Evolutionary conservation across 495 filamentous ascomycete genomes (phyloP).

Genomic region (Glonium stellatum): DNA sequence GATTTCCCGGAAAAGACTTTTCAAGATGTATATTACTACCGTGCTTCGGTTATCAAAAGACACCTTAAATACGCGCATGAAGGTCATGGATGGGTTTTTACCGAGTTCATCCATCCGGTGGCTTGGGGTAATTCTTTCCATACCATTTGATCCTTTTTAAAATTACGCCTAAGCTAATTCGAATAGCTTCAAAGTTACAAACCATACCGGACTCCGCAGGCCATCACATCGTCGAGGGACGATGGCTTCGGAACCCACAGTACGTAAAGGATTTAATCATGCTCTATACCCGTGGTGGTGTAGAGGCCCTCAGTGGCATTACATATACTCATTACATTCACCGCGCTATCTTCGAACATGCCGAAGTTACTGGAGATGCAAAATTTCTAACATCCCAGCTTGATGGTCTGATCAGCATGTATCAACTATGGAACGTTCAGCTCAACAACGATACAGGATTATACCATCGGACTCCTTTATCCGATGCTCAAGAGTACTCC

Average conservation of each 20-base stretch:
- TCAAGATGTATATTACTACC: slow-evolving; percentile 45
- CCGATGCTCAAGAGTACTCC: slow-evolving; percentile 43
- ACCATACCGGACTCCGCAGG: slow-evolving; percentile 41
- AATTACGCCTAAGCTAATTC: neutral
- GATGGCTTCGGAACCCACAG: slow-evolving; percentile 40
- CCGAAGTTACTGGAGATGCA: slow-evolving; percentile 39
- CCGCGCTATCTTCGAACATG: slow-evolving; percentile 36
- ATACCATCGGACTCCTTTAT: slow-evolving; percentile 41
- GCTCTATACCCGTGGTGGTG: slow-evolving; percentile 40
- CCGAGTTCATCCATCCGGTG: slow-evolving; percentile 41
- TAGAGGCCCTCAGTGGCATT: slow-evolving; percentile 34
- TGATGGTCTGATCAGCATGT: slow-evolving; percentile 38
- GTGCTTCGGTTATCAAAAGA: slow-evolving; percentile 39
- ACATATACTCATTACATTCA: slow-evolving; percentile 43
- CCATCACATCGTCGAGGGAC: slow-evolving; percentile 43
- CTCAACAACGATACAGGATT: slow-evolving; percentile 34
- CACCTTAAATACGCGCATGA: slow-evolving; percentile 40
- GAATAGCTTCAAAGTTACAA: slow-evolving; percentile 28
- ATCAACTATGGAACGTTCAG: slow-evolving; percentile 38
- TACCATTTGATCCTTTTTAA: neutral
- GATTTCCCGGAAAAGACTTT: slow-evolving; percentile 41
- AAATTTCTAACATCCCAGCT: slow-evolving; percentile 37
- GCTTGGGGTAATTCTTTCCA: slow-evolving; percentile 28
- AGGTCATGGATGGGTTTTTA: slow-evolving; percentile 41
- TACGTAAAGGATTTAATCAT: slow-evolving; percentile 41